Percentiles rank a stretch among this genome's conserved stretches.
Conservation (phyloP, 495 filamentous ascomycete genomes). For the Immersiella caudata region DNA sequence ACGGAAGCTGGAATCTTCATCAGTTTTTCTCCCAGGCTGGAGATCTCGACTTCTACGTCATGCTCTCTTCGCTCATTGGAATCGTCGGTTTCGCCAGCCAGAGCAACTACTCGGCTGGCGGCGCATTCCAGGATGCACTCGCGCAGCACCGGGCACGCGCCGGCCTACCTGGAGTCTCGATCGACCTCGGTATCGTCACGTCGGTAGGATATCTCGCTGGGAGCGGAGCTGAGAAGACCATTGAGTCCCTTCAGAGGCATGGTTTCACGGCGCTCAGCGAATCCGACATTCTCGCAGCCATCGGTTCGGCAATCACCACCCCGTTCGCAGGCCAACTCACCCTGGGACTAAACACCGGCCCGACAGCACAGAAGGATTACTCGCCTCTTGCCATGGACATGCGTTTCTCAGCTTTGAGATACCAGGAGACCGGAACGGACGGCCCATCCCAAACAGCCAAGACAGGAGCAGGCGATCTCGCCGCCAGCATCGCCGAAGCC, state of each 20-base stretch:
- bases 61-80: constrained; percentile 53
- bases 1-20: constrained; percentile 57
- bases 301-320: constrained; percentile 29
- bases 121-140: constrained; percentile 39
- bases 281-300: constrained; percentile 29
- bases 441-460: background rate
- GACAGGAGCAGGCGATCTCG: constrained; percentile 19
- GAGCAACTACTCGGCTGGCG: constrained; percentile 55
- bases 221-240: constrained; percentile 22
- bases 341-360: constrained; percentile 33
- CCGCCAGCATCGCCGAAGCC: constrained; percentile 10
- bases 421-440: constrained; percentile 21
- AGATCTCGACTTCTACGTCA: constrained; percentile 56
- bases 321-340: constrained; percentile 29
- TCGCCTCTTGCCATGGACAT: constrained; percentile 24
- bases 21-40: constrained; percentile 29
- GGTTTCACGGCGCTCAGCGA: constrained; percentile 29
- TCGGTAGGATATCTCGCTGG: constrained; percentile 42
- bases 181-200: constrained; percentile 52
- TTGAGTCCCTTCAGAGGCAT: constrained; percentile 28
- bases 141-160: constrained; percentile 24
- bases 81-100: constrained; percentile 48
- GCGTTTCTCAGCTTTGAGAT: constrained; percentile 25
- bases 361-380: constrained; percentile 7
- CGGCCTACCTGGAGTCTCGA: constrained; percentile 42